phyloP scores from a whole-genome alignment of 2,329 filamentous ascomycete species.

The Xylariaceae sp. region DNA sequence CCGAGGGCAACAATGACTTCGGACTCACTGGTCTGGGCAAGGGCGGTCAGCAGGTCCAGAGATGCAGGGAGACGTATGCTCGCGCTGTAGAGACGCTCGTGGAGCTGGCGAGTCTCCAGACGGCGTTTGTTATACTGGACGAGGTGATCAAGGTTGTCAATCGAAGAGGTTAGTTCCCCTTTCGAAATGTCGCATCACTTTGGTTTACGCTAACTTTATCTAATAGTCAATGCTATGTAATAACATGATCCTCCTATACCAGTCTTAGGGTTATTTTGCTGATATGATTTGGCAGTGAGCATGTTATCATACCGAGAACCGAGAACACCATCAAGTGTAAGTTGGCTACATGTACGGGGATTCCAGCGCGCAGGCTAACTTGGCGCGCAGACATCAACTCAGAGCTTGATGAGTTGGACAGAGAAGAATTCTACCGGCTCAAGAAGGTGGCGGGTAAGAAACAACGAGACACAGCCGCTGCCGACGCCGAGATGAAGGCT shows the following conservation, averaged over 20 bases:
- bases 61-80: constrained; percentile 92
- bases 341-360: constrained; percentile 24
- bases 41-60: constrained; percentile 93
- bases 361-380: constrained; percentile 2
- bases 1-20: constrained; percentile 91
- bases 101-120: constrained; percentile 92
- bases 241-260: background rate
- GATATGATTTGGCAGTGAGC: constrained; percentile 53
- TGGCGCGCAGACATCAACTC: constrained; percentile 79
- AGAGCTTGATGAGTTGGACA: constrained; percentile 92
- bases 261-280: constrained; percentile 12
- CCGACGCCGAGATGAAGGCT: constrained; percentile 71
- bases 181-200: background rate
- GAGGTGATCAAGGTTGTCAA: constrained; percentile 99
- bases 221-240: constrained; percentile 83
- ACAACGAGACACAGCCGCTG: constrained; percentile 67
- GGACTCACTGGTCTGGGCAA: constrained; percentile 93
- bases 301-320: constrained; percentile 94
- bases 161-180: constrained; percentile 65
- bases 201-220: constrained; percentile 29
- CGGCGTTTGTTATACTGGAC: constrained; percentile 94
- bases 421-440: constrained; percentile 95
- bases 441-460: constrained; percentile 93
- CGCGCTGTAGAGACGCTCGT: constrained; percentile 93
- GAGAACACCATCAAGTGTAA: constrained; percentile 99